phyloP scores from a whole-genome alignment of 108 stramenopile genomes.

The Skeletonema marinoi region DNA sequence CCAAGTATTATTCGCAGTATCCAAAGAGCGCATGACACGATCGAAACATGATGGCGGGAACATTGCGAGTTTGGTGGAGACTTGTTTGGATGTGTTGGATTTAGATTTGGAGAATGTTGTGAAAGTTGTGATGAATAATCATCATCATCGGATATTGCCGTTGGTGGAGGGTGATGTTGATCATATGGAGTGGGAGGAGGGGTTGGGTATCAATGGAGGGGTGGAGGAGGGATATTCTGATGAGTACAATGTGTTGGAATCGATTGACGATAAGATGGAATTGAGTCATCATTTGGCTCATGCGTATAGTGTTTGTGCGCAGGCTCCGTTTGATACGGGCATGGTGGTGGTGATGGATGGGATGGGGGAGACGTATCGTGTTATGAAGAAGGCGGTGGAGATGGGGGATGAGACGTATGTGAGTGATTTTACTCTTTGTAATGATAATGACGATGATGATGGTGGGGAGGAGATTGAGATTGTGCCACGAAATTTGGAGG shows the following conservation, averaged over 20 bases:
- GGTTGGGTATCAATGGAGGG: slow-evolving; percentile 76
- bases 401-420: slow-evolving; percentile 65
- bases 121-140: slow-evolving; percentile 92
- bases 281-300: slow-evolving; percentile 96
- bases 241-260: slow-evolving; percentile 68
- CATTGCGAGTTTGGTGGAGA: slow-evolving; percentile 75
- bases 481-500: slow-evolving; percentile 76
- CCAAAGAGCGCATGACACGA: slow-evolving; percentile 90
- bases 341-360: slow-evolving; percentile 95
- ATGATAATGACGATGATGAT: slow-evolving; percentile 14
- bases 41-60: slow-evolving; percentile 93
- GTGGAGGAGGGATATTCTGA: slow-evolving; percentile 69
- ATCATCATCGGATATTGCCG: slow-evolving; percentile 90
- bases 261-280: slow-evolving; percentile 56
- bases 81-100: slow-evolving; percentile 79
- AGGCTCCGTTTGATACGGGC: slow-evolving; percentile 80
- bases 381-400: slow-evolving; percentile 68
- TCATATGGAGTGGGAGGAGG: slow-evolving; percentile 84
- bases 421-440: slow-evolving; percentile 68
- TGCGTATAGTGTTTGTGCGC: slow-evolving; percentile 89
- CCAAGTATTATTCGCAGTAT: slow-evolving; percentile 80
- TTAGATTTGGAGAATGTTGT: slow-evolving; percentile 74
- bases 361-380: slow-evolving; percentile 91
- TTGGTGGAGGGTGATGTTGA: slow-evolving; percentile 53
- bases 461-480: slow-evolving; percentile 52